A percentile compares a stretch with the other conserved stretches of the same genome.
These are phyloP conservation scores for Bromus sterilis DNA, from an alignment of 176 grass and related monocot genomes.

Conservation along the genomic window DNA sequence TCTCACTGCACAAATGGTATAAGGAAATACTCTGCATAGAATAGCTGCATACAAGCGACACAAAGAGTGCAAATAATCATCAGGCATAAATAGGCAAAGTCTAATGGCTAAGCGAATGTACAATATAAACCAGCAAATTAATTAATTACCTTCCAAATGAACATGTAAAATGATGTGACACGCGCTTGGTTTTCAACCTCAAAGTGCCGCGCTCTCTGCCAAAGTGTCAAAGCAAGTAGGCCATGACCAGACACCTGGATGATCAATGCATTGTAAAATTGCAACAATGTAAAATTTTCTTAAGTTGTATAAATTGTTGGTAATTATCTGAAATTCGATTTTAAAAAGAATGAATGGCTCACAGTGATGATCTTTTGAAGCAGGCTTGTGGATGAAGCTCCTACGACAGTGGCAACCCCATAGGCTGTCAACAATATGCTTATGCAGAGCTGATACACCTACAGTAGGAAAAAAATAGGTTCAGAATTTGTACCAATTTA, in stretches of 20 bases:
- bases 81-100: not conserved
- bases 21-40: slow-evolving; percentile 77
- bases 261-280: not conserved
- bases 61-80: not conserved
- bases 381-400: slow-evolving; percentile 43
- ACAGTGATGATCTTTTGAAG: slow-evolving; percentile 41
- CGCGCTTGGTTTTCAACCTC: slow-evolving; percentile 34
- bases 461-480: not conserved
- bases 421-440: slow-evolving; percentile 64
- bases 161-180: slow-evolving; percentile 80
- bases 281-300: not conserved
- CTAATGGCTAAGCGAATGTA: not conserved
- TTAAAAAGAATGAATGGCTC: slow-evolving; percentile 6
- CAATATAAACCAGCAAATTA: not conserved
- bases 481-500: not conserved
- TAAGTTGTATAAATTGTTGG: not conserved
- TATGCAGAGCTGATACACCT: slow-evolving; percentile 89
- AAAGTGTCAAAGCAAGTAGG: slow-evolving; percentile 49
- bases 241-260: slow-evolving; percentile 61
- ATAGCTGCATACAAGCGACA: slow-evolving; percentile 35
- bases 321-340: not conserved
- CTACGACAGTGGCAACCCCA: slow-evolving; percentile 50
- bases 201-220: slow-evolving; percentile 23
- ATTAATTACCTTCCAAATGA: slow-evolving; percentile 75
- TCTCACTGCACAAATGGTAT: slow-evolving; percentile 64